phyloP scores from a whole-genome alignment of 768 basidiomycete species.

The Rhodotorula babjevae region DNA sequence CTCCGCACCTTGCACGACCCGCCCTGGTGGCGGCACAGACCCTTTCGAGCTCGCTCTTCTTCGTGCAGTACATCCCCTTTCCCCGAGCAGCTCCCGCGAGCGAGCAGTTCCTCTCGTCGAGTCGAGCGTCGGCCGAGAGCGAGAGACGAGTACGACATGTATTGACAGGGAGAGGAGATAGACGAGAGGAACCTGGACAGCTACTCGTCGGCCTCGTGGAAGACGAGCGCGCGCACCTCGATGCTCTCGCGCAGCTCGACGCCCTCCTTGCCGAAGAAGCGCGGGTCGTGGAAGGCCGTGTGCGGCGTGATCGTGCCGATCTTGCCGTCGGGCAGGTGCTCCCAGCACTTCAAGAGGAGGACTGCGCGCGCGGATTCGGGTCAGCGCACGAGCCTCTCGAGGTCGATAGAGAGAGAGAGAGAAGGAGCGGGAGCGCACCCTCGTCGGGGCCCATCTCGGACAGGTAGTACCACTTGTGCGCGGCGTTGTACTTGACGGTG shows the following conservation, averaged over 20 bases:
- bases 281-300: conserved; percentile 25
- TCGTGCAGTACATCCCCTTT: too few species aligned
- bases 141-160: too few species aligned
- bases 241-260: conserved; percentile 27
- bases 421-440: not conserved
- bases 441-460: conserved; percentile 27
- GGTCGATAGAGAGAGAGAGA: not conserved
- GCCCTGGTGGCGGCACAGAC: not conserved
- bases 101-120: too few species aligned
- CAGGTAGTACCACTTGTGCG: conserved; percentile 32
- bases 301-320: conserved; percentile 26
- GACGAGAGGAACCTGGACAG: too few species aligned
- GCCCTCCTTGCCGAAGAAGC: conserved; percentile 17
- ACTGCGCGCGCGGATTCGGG: not conserved
- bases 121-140: too few species aligned
- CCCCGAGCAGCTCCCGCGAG: too few species aligned
- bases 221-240: conserved; percentile 33
- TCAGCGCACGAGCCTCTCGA: not conserved
- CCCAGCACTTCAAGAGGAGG: conserved; percentile 37
- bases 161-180: too few species aligned
- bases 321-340: conserved; percentile 3
- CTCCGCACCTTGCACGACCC: not conserved
- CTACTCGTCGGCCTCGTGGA: conserved; percentile 24
- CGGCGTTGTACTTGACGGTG: not conserved
- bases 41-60: too few species aligned